Conservation (phyloP, 352 stramenopile genomes). For the Phytophthora boehmeriae region DNA sequence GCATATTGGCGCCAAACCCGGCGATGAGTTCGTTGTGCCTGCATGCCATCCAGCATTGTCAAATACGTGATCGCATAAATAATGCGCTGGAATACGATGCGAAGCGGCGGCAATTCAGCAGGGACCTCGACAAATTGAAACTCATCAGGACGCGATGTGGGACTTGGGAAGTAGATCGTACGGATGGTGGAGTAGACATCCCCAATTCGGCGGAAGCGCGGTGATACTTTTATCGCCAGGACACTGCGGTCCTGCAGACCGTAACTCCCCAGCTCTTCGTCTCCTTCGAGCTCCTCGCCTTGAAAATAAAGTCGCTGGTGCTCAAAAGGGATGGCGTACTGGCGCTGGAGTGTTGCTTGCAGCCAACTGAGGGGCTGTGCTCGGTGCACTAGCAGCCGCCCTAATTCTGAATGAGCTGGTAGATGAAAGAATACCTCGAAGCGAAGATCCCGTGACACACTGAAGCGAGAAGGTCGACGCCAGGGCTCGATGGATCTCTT, state of each 20-base stretch:
- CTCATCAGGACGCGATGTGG: conserved; percentile 39
- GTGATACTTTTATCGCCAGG: conserved; percentile 48
- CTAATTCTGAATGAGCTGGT: conserved; percentile 33
- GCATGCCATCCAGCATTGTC: conserved; percentile 53
- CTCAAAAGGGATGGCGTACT: conserved; percentile 63
- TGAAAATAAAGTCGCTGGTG: conserved; percentile 67
- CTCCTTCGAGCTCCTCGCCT: conserved; percentile 59
- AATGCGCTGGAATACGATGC: conserved; percentile 63
- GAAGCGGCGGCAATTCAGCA: conserved; percentile 57
- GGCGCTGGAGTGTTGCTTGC: conserved; percentile 60
- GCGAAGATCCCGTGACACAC: conserved; percentile 33
- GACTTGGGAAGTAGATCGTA: conserved; percentile 47
- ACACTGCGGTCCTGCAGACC: conserved; percentile 60
- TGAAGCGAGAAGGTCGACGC: conserved; percentile 26
- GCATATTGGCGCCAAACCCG: conserved; percentile 55
- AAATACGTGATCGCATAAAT: conserved; percentile 65
- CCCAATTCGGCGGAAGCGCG: conserved; percentile 65
- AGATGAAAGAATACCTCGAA: conserved; percentile 66
- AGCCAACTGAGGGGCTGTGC: conserved; percentile 59
- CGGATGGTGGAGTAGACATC: conserved; percentile 69
- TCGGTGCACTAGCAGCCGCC: conserved; percentile 46
- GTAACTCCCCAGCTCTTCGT: conserved; percentile 64
- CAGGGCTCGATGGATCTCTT: conserved; percentile 6
- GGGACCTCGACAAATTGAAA: conserved; percentile 68
- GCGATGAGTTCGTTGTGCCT: conserved; percentile 44